Percentiles rank a stretch among this genome's conserved stretches.
phyloP scores from a whole-genome alignment of 768 basidiomycete species.

The Pisolithus microcarpus region DNA sequence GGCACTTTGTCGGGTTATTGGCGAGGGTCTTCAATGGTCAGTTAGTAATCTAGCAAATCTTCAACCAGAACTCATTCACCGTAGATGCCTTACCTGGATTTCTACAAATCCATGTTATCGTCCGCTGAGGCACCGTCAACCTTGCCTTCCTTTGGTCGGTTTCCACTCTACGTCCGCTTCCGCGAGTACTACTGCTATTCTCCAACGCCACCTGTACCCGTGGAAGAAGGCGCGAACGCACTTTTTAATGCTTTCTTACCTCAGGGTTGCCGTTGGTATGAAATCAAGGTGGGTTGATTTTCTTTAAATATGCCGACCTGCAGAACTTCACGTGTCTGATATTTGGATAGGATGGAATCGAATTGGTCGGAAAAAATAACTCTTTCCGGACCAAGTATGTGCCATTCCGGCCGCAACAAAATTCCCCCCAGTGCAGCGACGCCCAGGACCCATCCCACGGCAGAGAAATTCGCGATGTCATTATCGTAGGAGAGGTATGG shows the following conservation, averaged over 20 bases:
- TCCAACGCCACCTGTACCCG: slow-evolving; percentile 27
- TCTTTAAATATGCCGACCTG: no score
- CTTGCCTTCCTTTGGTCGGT: slow-evolving; percentile 32
- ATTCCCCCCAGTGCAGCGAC: slow-evolving; percentile 7
- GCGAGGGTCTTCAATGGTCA: slow-evolving; percentile 44
- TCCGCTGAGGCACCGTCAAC: slow-evolving; percentile 27
- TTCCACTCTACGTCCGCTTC: slow-evolving; percentile 42
- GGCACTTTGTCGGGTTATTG: slow-evolving; percentile 42
- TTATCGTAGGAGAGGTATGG: slow-evolving; percentile 48
- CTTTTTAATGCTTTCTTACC: slow-evolving; percentile 44
- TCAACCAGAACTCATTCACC: slow-evolving; percentile 1
- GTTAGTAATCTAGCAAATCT: slow-evolving; percentile 7
- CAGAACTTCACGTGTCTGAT: background rate
- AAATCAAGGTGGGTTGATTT: slow-evolving; percentile 19
- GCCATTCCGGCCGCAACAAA: slow-evolving; percentile 23
- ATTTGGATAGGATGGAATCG: slow-evolving; percentile 19
- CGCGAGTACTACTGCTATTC: slow-evolving; percentile 42
- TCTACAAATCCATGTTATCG: slow-evolving; percentile 33
- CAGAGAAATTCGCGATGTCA: slow-evolving; percentile 35
- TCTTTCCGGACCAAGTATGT: slow-evolving; percentile 36
- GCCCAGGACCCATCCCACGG: slow-evolving; percentile 8
- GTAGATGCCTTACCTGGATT: slow-evolving; percentile 35
- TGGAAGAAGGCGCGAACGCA: slow-evolving; percentile 28
- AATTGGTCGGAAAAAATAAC: slow-evolving; percentile 26
- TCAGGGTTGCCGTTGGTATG: slow-evolving; percentile 28